Percentiles rank a stretch among this genome's conserved stretches.
Evolutionary conservation across 2,329 filamentous ascomycete genomes (phyloP).

Genomic region (Alternaria consortialis): DNA sequence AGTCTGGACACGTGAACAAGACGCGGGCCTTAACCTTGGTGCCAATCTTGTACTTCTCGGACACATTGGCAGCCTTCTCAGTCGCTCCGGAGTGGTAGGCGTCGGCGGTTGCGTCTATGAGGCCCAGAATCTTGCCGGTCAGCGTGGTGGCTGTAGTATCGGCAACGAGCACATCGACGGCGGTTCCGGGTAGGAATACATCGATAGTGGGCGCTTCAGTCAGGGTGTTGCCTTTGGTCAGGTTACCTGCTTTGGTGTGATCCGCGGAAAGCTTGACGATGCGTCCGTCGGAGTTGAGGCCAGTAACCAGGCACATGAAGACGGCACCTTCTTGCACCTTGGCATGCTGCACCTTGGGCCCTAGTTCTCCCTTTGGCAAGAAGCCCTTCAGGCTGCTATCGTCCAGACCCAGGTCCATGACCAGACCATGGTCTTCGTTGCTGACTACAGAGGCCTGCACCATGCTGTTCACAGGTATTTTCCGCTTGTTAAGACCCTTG

Average conservation of each 20-base stretch:
- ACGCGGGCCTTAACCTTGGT: constrained; percentile 86
- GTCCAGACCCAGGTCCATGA: constrained; percentile 88
- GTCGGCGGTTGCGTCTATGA: constrained; percentile 90
- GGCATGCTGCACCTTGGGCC: constrained; percentile 69
- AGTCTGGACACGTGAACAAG: constrained; percentile 83
- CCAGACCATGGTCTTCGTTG: constrained; percentile 93
- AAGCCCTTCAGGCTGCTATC: constrained; percentile 78
- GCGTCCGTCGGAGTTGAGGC: constrained; percentile 78
- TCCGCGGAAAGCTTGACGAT: constrained; percentile 86
- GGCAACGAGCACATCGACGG: constrained; percentile 83
- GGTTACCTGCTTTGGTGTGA: constrained; percentile 72
- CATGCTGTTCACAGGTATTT: constrained; percentile 77
- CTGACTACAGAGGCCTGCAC: constrained; percentile 89
- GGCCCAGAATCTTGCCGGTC: constrained; percentile 88
- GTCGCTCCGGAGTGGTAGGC: constrained; percentile 85
- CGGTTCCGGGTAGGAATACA: constrained; percentile 89
- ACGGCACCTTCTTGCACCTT: constrained; percentile 83
- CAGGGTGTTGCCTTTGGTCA: constrained; percentile 71
- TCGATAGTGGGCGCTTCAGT: constrained; percentile 85
- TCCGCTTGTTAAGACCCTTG: constrained; percentile 73
- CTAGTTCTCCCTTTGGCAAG: constrained; percentile 83
- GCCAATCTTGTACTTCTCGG: constrained; percentile 81
- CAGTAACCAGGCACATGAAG: constrained; percentile 81
- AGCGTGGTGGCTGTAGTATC: constrained; percentile 79
- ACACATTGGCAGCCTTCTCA: constrained; percentile 73